phyloP scores from a whole-genome alignment of 306 rosid genomes.

The Rubus idaeus region DNA sequence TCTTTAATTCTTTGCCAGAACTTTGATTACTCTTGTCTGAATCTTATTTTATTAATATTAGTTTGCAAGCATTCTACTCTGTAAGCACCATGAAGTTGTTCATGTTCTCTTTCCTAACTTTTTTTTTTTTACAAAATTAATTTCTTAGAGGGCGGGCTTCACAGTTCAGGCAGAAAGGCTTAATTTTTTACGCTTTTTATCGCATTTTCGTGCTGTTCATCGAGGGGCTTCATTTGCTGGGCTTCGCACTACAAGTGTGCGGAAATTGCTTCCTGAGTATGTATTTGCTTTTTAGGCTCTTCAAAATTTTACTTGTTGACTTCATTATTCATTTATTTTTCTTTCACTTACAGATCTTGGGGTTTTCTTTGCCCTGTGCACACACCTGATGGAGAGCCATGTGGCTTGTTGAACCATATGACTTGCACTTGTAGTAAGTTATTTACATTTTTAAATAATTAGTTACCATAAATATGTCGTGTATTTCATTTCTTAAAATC shows the following conservation, averaged over 20 bases:
- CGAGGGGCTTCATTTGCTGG: constrained; percentile 98
- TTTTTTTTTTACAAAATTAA: constrained; percentile 15
- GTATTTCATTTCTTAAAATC: background rate
- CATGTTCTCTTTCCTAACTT: background rate
- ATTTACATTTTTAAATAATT: background rate
- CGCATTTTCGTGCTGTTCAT: constrained; percentile 97
- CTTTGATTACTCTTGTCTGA: background rate
- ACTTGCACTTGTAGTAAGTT: constrained; percentile 71
- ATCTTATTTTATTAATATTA: background rate
- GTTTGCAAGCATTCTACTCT: background rate
- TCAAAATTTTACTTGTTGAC: constrained; percentile 6
- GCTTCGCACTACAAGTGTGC: constrained; percentile 90
- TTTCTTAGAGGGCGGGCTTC: constrained; percentile 76
- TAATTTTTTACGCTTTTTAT: constrained; percentile 78
- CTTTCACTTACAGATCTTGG: constrained; percentile 67
- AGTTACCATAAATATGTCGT: background rate
- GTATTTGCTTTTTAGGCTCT: constrained; percentile 30
- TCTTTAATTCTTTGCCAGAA: background rate
- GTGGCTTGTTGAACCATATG: constrained; percentile 97
- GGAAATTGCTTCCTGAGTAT: constrained; percentile 92
- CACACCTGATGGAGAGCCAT: constrained; percentile 99
- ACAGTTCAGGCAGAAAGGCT: constrained; percentile 90
- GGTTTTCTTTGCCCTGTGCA: constrained; percentile 98
- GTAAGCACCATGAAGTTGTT: background rate
- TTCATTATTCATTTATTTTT: constrained; percentile 11